Percentiles rank a stretch among this genome's conserved stretches.
phyloP scores from a whole-genome alignment of 1,139 yeast species.

The Diutina catenulata region DNA sequence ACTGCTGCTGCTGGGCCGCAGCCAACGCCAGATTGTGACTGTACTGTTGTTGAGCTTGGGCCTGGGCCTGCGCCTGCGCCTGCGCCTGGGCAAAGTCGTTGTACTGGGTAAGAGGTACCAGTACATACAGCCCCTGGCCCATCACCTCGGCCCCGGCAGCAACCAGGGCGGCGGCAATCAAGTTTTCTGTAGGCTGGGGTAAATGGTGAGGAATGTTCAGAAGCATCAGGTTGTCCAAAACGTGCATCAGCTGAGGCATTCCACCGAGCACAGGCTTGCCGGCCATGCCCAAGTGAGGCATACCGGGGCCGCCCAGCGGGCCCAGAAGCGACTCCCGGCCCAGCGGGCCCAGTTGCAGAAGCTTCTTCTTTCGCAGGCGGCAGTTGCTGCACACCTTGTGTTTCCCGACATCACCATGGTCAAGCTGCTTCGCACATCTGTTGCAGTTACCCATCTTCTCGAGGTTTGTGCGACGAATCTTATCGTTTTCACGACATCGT shows the following conservation, averaged over 20 bases:
- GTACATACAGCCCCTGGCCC: constrained; percentile 1
- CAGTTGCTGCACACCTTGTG: constrained; percentile 47
- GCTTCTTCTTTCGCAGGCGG: constrained; percentile 39
- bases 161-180: constrained; percentile 5
- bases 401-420: constrained; percentile 31
- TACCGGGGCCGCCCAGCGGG: neutral
- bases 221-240: constrained; percentile 1
- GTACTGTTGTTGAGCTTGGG: constrained; percentile 4
- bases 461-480: constrained; percentile 40
- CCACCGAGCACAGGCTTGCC: neutral
- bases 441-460: constrained; percentile 52
- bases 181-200: neutral
- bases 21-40: constrained; percentile 6
- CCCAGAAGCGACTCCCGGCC: constrained; percentile 1
- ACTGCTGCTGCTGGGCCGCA: constrained; percentile 6
- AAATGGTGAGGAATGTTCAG: neutral
- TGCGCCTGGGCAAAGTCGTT: constrained; percentile 5
- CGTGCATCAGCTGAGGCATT: neutral
- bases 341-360: constrained; percentile 8
- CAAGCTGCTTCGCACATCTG: constrained; percentile 42
- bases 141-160: constrained; percentile 3
- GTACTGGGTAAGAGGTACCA: constrained; percentile 2
- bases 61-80: constrained; percentile 5
- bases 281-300: constrained; percentile 4
- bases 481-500: constrained; percentile 52